Evolutionary conservation across 306 rosid genomes (phyloP).

Genomic region (Corylus avellana): DNA sequence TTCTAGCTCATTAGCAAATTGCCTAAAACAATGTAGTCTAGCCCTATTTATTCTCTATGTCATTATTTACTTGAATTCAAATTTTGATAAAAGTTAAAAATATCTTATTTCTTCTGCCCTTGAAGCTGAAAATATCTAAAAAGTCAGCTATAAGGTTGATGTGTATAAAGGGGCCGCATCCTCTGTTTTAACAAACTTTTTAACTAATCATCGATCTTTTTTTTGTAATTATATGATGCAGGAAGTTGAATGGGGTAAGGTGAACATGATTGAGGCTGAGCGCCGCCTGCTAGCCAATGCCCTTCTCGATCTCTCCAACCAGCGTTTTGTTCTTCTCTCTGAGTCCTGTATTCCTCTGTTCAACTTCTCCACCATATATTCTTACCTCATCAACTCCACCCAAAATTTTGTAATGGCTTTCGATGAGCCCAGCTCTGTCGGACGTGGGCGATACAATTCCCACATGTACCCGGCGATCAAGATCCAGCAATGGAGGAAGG

Average conservation of each 20-base stretch:
- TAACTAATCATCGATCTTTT: background rate
- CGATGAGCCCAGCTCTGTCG: slow-evolving; percentile 63
- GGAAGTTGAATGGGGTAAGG: slow-evolving; percentile 78
- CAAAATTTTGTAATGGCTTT: slow-evolving; percentile 49
- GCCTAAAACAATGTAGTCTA: background rate
- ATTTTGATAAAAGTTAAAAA: no score
- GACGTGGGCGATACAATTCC: slow-evolving; percentile 62
- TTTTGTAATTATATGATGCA: slow-evolving; percentile 28
- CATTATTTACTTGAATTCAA: background rate
- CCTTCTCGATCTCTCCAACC: slow-evolving; percentile 75
- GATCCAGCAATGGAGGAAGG: slow-evolving; percentile 72
- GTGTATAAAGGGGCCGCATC: no score
- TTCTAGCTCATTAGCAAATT: no score
- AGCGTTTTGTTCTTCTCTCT: slow-evolving; percentile 72
- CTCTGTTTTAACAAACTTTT: no score
- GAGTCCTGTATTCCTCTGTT: slow-evolving; percentile 85
- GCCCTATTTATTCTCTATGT: background rate
- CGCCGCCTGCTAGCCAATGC: slow-evolving; percentile 80
- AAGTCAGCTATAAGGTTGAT: no score
- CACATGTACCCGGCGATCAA: slow-evolving; percentile 56
- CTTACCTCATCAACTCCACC: slow-evolving; percentile 58
- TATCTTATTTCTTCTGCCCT: background rate
- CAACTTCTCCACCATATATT: slow-evolving; percentile 74
- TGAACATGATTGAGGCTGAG: slow-evolving; percentile 83
- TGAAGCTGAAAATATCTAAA: background rate